phyloP scores from a whole-genome alignment of 306 rosid species.

The Quercus glauca region DNA sequence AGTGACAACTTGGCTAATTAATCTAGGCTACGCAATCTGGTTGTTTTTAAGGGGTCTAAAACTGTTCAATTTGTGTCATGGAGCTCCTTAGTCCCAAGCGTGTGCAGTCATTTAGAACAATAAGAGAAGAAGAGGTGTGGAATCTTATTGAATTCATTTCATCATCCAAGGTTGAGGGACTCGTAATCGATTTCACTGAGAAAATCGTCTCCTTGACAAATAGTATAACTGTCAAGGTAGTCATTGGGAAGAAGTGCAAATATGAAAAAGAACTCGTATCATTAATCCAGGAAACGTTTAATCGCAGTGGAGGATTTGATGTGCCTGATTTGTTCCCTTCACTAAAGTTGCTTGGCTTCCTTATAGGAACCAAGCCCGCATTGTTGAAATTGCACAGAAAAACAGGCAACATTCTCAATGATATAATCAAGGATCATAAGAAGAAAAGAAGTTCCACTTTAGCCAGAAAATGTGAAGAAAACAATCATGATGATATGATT shows the following conservation, averaged over 20 bases:
- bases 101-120: slow-evolving; percentile 3
- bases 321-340: too few species aligned
- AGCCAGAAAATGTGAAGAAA: too few species aligned
- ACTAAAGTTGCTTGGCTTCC: too few species aligned
- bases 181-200: neutral
- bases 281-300: neutral
- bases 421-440: neutral
- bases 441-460: neutral
- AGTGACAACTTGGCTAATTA: too few species aligned
- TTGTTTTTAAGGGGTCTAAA: too few species aligned
- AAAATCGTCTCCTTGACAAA: neutral
- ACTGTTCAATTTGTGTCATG: neutral
- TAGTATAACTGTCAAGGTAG: neutral
- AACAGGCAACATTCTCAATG: slow-evolving; percentile 1
- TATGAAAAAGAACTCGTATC: neutral
- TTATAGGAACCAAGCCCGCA: neutral
- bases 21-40: too few species aligned
- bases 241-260: neutral
- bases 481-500: neutral
- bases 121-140: neutral
- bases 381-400: neutral
- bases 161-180: neutral
- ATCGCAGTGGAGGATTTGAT: neutral
- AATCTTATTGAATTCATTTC: slow-evolving; percentile 8
- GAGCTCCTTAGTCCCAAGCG: neutral